Base-by-base conservation (phyloP, 768 basidiomycete species). In the Epithele typhae region DNA sequence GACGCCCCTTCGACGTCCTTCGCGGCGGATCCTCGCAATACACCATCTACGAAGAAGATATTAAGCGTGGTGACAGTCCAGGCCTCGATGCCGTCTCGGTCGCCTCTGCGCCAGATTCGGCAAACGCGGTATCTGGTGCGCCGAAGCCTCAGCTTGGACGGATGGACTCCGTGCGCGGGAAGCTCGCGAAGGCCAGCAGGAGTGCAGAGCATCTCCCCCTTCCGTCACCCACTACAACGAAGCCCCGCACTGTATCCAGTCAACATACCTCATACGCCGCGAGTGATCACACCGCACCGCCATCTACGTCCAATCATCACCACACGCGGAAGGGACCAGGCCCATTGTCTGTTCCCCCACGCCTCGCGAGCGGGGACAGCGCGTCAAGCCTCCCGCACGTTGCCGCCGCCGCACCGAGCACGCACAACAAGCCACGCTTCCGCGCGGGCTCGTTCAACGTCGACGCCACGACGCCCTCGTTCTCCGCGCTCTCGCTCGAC, bases 121-220 rank as follows among this genome's bases (percentile, higher is more conserved):
- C 51, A 10, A 36, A 32, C 0, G 37, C 48, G 12, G 27, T 19
- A 11, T 19, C 39, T 4, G 34, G 37, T 10, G 23, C 39, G 2
- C 24, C 46, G 38, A 36, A 55, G 46, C 37, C 65, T n/a, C 63
- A 71, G 37, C 62, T 70, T 35, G 59, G 64, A 25, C 62, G 69
- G 4, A 60, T 68, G 23, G 60, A 59, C 22, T 68, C 70, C 14
- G 12, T 51, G 41, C 37, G 46, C 12, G 48, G 57, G 38, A 54
- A 46, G 34, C 79, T 72, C 5, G 50, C 83, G 46, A 87, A 86
- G 61, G 62, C 75, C 25, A 82, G 79, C 63, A 79, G 78, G 54
- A 89, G 87, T 55, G 78, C 75, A 25, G 85, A 88, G 60, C 71
- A 79, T 51, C 46, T 86, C 18, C 72, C 73, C 5, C 70, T 39